These are phyloP conservation scores for Funneliformis mosseae DNA, from an alignment of 192 early-diverging fungal genomes.

Conservation along the genomic window DNA sequence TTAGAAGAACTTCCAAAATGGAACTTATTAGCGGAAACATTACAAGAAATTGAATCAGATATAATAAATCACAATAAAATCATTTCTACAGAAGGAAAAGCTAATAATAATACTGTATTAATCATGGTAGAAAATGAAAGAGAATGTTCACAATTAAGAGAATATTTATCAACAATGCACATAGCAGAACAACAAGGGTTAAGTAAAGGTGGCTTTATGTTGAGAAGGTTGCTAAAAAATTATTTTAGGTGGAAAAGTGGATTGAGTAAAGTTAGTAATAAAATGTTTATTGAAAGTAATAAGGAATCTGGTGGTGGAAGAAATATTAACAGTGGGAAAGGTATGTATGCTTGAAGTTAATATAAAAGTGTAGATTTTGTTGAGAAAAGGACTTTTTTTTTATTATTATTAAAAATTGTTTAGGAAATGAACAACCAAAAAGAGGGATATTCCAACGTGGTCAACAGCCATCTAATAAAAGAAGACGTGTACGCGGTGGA, in stretches of 20 bases:
- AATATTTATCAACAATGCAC: constrained; percentile 50
- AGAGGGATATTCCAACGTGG: constrained; percentile 22
- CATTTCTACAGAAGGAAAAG: neutral
- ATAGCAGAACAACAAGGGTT: neutral
- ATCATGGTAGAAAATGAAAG: constrained; percentile 74
- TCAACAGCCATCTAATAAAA: constrained; percentile 48
- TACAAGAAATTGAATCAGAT: constrained; percentile 80
- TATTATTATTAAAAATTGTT: too few relatives aligned
- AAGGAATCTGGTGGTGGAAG: neutral
- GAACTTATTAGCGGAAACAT: constrained; percentile 64
- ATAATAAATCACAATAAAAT: neutral
- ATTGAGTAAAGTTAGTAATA: constrained; percentile 51
- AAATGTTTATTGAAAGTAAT: constrained; percentile 16
- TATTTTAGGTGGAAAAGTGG: constrained; percentile 80
- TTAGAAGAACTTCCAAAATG: constrained; percentile 97
- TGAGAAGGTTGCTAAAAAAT: constrained; percentile 55
- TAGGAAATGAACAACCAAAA: neutral
- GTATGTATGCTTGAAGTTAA: neutral
- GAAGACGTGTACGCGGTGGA: constrained; percentile 48
- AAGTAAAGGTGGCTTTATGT: constrained; percentile 39
- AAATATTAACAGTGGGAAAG: neutral
- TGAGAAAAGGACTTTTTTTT: neutral
- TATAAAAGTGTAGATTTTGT: neutral
- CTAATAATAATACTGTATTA: constrained; percentile 51
- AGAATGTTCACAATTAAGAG: constrained; percentile 64